These are phyloP conservation scores for Candida schatavii DNA, from an alignment of 805 yeast genomes.

Conservation along the genomic window DNA sequence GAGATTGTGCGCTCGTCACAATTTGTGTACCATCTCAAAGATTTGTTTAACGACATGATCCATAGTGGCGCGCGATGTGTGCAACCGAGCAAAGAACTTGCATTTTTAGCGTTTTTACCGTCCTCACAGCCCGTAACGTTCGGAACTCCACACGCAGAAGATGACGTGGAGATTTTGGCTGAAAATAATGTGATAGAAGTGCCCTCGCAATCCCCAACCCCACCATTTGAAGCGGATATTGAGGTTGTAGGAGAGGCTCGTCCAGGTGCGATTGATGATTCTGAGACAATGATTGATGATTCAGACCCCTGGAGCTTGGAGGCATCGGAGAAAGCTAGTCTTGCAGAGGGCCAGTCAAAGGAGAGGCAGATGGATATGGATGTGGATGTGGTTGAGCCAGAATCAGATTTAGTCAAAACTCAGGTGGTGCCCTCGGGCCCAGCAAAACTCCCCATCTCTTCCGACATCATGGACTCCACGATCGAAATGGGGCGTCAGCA, in stretches of 20 bases:
- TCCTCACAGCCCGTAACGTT: slow-evolving; percentile 64
- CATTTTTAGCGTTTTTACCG: slow-evolving; percentile 82
- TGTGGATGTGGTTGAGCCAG: neutral
- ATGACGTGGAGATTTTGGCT: slow-evolving; percentile 8
- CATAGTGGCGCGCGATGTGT: slow-evolving; percentile 61
- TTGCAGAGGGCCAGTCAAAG: too few relatives aligned
- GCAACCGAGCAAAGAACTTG: slow-evolving; percentile 79
- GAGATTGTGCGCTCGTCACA: slow-evolving; percentile 82
- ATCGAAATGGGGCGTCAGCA: slow-evolving; percentile 88
- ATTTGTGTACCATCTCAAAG: slow-evolving; percentile 70
- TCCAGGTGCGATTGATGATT: slow-evolving; percentile 14
- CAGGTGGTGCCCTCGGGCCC: neutral
- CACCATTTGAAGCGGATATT: slow-evolving; percentile 2
- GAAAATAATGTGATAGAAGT: slow-evolving; percentile 10
- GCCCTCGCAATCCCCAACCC: neutral
- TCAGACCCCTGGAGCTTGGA: slow-evolving; percentile 4
- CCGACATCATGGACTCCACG: slow-evolving; percentile 71
- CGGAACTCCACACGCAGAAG: slow-evolving; percentile 8
- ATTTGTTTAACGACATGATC: slow-evolving; percentile 68
- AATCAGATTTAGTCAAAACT: neutral
- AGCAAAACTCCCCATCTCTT: slow-evolving; percentile 34
- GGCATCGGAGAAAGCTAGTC: slow-evolving; percentile 10
- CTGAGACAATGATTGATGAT: slow-evolving; percentile 11
- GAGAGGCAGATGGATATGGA: neutral
- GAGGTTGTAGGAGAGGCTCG: slow-evolving; percentile 1